Conservation (phyloP, 2,329 filamentous ascomycete genomes). For the Colletotrichum viniferum region DNA sequence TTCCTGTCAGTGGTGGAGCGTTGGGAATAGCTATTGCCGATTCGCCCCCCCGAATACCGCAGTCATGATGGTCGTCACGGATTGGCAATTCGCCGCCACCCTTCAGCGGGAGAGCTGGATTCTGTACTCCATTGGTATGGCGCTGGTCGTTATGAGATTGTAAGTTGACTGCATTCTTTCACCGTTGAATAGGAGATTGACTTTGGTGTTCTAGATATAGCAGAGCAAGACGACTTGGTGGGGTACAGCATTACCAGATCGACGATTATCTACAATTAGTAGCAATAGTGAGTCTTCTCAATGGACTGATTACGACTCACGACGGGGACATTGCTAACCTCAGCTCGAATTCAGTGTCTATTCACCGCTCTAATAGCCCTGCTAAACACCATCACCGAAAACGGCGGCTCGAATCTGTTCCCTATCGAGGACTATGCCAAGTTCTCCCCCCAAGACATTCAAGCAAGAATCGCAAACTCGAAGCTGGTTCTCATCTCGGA, state of each 20-base stretch:
- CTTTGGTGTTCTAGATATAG: neutral
- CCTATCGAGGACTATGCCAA: conserved; percentile 34
- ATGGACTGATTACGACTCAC: rapidly evolving
- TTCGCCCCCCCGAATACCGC: neutral
- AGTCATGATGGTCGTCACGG: neutral
- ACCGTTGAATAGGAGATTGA: neutral
- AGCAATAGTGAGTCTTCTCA: neutral
- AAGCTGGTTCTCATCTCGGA: conserved; percentile 49
- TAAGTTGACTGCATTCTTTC: neutral
- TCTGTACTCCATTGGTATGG: neutral
- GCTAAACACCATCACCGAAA: conserved; percentile 2
- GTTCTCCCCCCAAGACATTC: conserved; percentile 35
- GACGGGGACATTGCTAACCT: neutral
- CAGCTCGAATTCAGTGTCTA: neutral
- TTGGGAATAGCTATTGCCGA: neutral
- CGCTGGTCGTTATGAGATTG: neutral
- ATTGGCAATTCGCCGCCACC: neutral
- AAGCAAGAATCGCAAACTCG: conserved; percentile 45
- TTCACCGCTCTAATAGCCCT: neutral
- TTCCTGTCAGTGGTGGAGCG: neutral
- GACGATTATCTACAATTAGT: conserved; percentile 18
- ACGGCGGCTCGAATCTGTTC: conserved; percentile 37
- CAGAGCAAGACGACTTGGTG: neutral
- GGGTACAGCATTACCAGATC: neutral
- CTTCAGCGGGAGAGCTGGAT: conserved; percentile 8